Conservation (phyloP, 163 green algal genomes). For the Scenedesmus sp. region DNA sequence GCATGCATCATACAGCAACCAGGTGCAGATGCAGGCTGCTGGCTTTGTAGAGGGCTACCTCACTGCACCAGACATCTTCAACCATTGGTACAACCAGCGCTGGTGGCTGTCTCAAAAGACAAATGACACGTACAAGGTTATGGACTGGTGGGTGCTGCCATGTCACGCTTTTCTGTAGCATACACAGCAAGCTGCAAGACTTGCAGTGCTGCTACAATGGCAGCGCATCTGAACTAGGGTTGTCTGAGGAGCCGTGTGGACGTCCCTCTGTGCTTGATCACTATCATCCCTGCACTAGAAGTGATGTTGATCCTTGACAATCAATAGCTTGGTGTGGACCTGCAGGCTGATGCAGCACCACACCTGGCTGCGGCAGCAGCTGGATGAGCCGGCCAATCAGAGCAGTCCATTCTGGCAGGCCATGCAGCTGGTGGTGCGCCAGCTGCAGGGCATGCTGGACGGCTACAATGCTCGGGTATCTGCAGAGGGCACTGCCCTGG, state of each 20-base stretch:
- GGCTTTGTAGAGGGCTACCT: conserved; percentile 51
- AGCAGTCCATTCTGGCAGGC: conserved; percentile 47
- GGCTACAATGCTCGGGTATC: conserved; percentile 62
- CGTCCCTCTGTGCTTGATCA: neutral
- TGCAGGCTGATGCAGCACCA: conserved; percentile 63
- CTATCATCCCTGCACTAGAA: too few relatives aligned
- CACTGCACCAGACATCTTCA: conserved; percentile 42
- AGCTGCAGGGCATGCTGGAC: conserved; percentile 71
- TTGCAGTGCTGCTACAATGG: conserved; percentile 6
- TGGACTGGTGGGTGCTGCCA: conserved; percentile 46
- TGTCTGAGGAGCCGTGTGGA: conserved; percentile 47
- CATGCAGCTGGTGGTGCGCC: conserved; percentile 58
- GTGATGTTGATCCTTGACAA: too few relatives aligned
- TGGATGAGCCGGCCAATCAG: conserved; percentile 2
- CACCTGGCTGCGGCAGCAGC: conserved; percentile 55
- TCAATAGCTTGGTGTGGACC: neutral
- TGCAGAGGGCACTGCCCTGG: neutral
- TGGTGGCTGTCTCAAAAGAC: conserved; percentile 41
- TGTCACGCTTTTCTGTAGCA: neutral
- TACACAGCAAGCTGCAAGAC: conserved; percentile 5
- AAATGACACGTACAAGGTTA: conserved; percentile 24
- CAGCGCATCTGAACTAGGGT: neutral
- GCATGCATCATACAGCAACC: conserved; percentile 23
- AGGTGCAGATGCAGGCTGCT: conserved; percentile 49
- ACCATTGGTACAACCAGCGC: conserved; percentile 53